A percentile compares a stretch with the other conserved stretches of the same genome.
Evolutionary conservation across 192 early-diverging fungal species (phyloP).

Genomic region (Linnemannia elongata): DNA sequence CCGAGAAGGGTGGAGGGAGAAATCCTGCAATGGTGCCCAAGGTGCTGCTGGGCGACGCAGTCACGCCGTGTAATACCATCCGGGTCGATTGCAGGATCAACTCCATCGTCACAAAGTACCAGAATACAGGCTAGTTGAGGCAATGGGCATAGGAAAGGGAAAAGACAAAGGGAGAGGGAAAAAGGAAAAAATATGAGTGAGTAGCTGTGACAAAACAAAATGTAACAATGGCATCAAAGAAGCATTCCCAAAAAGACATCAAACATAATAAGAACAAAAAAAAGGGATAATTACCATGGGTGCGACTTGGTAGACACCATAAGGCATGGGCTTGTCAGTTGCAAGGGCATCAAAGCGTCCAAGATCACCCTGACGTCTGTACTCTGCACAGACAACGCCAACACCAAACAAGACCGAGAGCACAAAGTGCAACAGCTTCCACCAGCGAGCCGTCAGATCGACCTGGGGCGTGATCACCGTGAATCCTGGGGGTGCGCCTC

Average conservation of each 20-base stretch:
- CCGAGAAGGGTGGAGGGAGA: conserved; percentile 64
- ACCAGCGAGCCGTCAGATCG: conserved; percentile 59
- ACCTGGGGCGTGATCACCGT: conserved; percentile 45
- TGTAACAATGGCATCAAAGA: too few relatives aligned
- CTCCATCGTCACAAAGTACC: conserved; percentile 70
- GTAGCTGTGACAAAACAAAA: not conserved
- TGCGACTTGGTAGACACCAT: conserved; percentile 32
- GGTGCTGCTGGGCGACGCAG: conserved; percentile 49
- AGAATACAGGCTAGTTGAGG: conserved; percentile 62
- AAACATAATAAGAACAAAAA: not conserved
- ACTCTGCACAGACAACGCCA: conserved; percentile 56
- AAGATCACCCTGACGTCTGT: conserved; percentile 31
- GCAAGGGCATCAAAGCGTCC: conserved; percentile 45
- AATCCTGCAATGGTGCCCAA: conserved; percentile 59
- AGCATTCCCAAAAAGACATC: not conserved
- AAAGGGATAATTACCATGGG: conserved; percentile 27
- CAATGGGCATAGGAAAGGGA: not conserved
- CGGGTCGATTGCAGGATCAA: conserved; percentile 62
- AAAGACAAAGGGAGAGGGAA: not conserved
- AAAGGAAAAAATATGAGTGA: not conserved
- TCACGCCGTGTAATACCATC: conserved; percentile 62
- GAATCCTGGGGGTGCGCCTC: conserved; percentile 43
- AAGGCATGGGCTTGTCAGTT: conserved; percentile 39
- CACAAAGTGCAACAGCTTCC: conserved; percentile 66
- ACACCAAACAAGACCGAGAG: conserved; percentile 60